A percentile compares a stretch with the other conserved stretches of the same genome.
Evolutionary conservation across 1,139 yeast species (phyloP).

Genomic region (Candida dubliniensis): DNA sequence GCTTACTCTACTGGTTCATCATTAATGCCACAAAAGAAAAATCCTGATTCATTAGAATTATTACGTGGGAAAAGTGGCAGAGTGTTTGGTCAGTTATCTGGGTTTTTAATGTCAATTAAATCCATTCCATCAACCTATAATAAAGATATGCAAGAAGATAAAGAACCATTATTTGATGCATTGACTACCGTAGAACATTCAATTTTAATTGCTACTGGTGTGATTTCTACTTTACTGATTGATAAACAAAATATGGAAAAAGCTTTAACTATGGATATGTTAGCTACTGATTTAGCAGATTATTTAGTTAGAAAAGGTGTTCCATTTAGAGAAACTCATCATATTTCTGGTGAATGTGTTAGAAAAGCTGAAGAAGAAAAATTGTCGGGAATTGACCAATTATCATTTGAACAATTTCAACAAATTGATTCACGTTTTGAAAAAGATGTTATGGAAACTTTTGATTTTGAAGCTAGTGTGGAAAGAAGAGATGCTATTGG

Average conservation of each 20-base stretch:
- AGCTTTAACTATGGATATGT: constrained; percentile 97
- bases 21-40: constrained; percentile 98
- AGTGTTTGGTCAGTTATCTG: constrained; percentile 91
- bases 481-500: constrained; percentile 97
- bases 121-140: constrained; percentile 96
- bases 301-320: constrained; percentile 96
- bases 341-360: constrained; percentile 96
- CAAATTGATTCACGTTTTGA: constrained; percentile 77
- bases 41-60: constrained; percentile 93
- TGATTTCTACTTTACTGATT: constrained; percentile 78
- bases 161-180: constrained; percentile 94
- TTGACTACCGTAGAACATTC: constrained; percentile 91
- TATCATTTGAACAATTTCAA: constrained; percentile 75
- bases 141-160: constrained; percentile 98
- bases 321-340: constrained; percentile 98
- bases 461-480: constrained; percentile 89
- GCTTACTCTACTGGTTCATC: constrained; percentile 99
- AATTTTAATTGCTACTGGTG: constrained; percentile 92
- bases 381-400: constrained; percentile 77
- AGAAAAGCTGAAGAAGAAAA: constrained; percentile 78
- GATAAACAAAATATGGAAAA: constrained; percentile 74
- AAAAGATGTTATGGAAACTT: constrained; percentile 77
- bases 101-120: constrained; percentile 93
- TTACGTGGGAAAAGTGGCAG: constrained; percentile 97
- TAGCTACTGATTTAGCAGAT: constrained; percentile 97